Conservation (phyloP, 106 monocot genomes). For the Acorus calamus region DNA sequence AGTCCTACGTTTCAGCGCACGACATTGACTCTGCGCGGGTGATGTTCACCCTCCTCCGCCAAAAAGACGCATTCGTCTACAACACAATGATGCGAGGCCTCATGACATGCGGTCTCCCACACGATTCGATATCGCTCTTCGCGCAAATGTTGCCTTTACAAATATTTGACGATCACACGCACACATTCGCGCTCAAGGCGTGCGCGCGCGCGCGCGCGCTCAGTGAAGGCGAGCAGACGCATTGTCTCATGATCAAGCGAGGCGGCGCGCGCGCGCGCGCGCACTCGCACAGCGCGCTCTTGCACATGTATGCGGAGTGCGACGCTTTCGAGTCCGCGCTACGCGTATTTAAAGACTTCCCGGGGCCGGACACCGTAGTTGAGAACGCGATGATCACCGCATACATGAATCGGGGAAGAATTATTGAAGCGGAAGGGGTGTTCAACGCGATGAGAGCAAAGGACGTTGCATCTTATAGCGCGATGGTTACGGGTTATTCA, state of each 20-base stretch:
- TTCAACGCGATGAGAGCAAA: conserved; percentile 29
- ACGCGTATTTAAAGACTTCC: no score
- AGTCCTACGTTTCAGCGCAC: conserved; percentile 15
- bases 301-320: no score
- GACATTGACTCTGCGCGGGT: conserved; percentile 4
- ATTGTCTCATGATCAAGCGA: conserved; percentile 18
- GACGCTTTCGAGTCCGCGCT: no score
- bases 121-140: conserved; percentile 8
- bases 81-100: conserved; percentile 27
- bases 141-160: conserved; percentile 10
- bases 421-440: conserved; percentile 10
- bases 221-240: background rate
- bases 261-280: background rate
- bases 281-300: no score
- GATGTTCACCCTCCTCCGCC: conserved; percentile 18
- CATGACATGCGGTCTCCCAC: conserved; percentile 2
- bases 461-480: conserved; percentile 32
- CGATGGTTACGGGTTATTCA: conserved; percentile 24
- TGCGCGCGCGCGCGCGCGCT: background rate
- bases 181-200: conserved; percentile 19
- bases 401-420: conserved; percentile 4
- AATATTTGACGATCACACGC: conserved; percentile 30
- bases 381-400: conserved; percentile 20
- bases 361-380: conserved; percentile 8
- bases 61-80: conserved; percentile 21